Percentiles rank a stretch among this genome's conserved stretches.
phyloP scores from a whole-genome alignment of 1,139 yeast genomes.

The Candida tropicalis region DNA sequence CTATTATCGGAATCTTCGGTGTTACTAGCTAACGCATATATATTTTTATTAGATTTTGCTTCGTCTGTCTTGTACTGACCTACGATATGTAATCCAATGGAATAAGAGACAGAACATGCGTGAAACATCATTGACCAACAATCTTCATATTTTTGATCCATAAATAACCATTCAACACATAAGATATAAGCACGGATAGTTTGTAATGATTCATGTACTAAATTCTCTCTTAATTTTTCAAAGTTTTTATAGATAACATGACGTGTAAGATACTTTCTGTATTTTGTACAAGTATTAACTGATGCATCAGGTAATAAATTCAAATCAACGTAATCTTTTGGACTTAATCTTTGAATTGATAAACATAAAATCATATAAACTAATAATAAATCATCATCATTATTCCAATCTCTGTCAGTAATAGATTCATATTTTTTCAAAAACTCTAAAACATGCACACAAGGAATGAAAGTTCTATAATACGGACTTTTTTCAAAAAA shows the following conservation, averaged over 20 bases:
- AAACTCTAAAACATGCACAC: slow-evolving; percentile 29
- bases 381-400: slow-evolving; percentile 52
- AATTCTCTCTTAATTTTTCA: slow-evolving; percentile 47
- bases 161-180: slow-evolving; percentile 53
- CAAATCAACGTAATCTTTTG: slow-evolving; percentile 33
- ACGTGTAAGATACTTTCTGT: slow-evolving; percentile 32
- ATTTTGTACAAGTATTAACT: slow-evolving; percentile 26
- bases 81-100: slow-evolving; percentile 55
- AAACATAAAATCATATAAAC: slow-evolving; percentile 47
- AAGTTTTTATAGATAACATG: slow-evolving; percentile 37
- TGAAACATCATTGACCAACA: slow-evolving; percentile 53
- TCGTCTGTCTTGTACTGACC: slow-evolving; percentile 26
- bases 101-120: slow-evolving; percentile 51
- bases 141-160: slow-evolving; percentile 52
- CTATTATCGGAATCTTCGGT: slow-evolving; percentile 16
- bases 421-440: slow-evolving; percentile 30
- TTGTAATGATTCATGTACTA: slow-evolving; percentile 47
- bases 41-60: slow-evolving; percentile 15
- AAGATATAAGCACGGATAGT: slow-evolving; percentile 53
- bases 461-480: slow-evolving; percentile 36
- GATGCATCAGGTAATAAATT: slow-evolving; percentile 22
- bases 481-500: slow-evolving; percentile 35
- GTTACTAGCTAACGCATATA: slow-evolving; percentile 13
- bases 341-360: slow-evolving; percentile 41
- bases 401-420: slow-evolving; percentile 46